Evolutionary conservation across 257 asterid genomes (phyloP), one percentile per base, ranked within the genome.

Genomic region (Galeopsis tetrahit): DNA sequence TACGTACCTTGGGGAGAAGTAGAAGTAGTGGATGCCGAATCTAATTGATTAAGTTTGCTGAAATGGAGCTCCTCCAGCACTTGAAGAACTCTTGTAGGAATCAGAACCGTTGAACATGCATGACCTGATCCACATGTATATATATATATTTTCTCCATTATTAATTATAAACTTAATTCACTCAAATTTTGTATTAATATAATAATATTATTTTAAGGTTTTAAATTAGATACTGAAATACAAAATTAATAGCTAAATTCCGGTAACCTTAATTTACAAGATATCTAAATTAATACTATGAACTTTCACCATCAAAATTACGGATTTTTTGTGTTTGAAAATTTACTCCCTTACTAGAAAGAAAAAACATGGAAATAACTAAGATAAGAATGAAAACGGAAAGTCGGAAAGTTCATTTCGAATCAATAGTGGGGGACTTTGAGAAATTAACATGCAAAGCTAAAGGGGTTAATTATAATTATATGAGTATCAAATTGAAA

Each of bases 81-180:
- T 77, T 86, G 93, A 59, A 91, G 71, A 34, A 91, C 97, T 71
- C 97, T 80, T 39, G 95, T 86, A n/a, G 97, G 97, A 70, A 91
- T 86, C 57, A 91, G 78, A 35, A 91, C 97, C 40, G 90, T 91
- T 0, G 96, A 81, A 66, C 89, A 81, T 0, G 96, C 78, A 66
- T 88, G 80, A 7, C 90, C 96, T 88, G 46, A 39, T 40, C 53
- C 15, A 40, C 36, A 49, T 42, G 28, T 21, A n/a, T n/a, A n/a
- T n/a, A n/a, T 42, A 9, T 13, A 10, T 4, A 46, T 46, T 46
- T 13, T 46, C 53, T 10, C 53, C 3, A 10, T 46, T 15, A 46
- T 46, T 21, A 21, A 21, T 21, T 21, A 21, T 21, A 21, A 21
- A 21, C 28, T 21, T 21, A 21, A 21, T 21, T 21, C 28, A 21